Evolutionary conservation across 352 stramenopile genomes (phyloP), one percentile per base, ranked within the genome.

Genomic region (Globisporangium megalacanthum): DNA sequence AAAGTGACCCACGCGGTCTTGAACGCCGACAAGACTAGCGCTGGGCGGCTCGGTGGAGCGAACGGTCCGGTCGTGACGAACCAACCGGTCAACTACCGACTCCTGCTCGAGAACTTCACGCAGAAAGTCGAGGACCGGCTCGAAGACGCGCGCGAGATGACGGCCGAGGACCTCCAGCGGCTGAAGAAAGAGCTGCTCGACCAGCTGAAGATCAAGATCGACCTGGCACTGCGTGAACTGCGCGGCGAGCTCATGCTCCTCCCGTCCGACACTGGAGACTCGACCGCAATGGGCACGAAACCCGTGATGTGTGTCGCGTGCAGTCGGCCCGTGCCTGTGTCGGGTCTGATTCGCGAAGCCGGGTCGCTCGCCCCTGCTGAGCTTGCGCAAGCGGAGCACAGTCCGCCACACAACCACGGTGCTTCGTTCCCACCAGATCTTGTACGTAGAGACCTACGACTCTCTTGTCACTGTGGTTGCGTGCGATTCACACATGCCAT

Each of bases 261-360:
- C 36, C 60, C 67, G 13, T 44, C 68, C 46, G 65, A 58, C n/a
- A 73, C 68, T 49, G 75, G 79, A 49, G 81, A 90, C 42, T 84
- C 82, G 45, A 92, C 84, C 4, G 79, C 84, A 6, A 74, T 92
- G 54, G 82, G 79, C 35, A 91, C 82, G 15, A 92, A 89, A 48
- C 79, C 81, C 0, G 73, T 89, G 25, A 91, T 94, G 79, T 92
- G 82, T 53, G 82, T 94, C 29, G 82, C 82, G 5, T 92, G 83
- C 54, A 92, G 81, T 55, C 78, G 81, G 0, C 83, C 83, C 0
- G 83, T 92, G 14, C 77, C 79, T 0, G 79, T 92, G 22, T 92
- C 79, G 9, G 39, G 44, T 1, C 39, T 75, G 37, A 65, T 92
- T 10, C 73, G 75, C 17, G 80, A 90, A 56, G 65, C 73, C 44